Conservation (phyloP, 2,329 filamentous ascomycete species). For the Neodidymelliopsis sp. region DNA sequence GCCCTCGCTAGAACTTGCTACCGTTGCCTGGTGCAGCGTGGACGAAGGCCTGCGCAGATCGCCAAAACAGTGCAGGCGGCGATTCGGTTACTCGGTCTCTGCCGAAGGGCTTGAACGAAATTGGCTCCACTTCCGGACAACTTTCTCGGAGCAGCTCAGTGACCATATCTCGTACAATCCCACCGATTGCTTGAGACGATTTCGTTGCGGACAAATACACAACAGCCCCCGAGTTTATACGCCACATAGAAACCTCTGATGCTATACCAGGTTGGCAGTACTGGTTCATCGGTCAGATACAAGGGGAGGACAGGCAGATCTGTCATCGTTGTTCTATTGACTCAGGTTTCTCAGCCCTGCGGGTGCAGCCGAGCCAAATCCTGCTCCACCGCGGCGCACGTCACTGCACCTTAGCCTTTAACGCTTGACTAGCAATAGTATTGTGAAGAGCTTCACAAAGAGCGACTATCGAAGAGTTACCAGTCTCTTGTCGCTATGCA, state of each 20-base stretch:
- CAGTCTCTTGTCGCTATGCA: background rate
- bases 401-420: background rate
- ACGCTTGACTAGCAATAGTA: background rate
- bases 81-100: background rate
- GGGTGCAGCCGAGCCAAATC: slow-evolving; percentile 14
- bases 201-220: background rate
- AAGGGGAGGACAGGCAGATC: no score
- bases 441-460: background rate
- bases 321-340: no score
- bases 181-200: background rate
- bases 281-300: no score
- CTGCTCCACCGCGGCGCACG: background rate
- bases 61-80: background rate
- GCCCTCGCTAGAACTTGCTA: background rate
- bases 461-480: background rate
- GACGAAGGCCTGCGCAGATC: slow-evolving; percentile 12
- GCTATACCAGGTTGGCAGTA: background rate
- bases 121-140: slow-evolving; percentile 1
- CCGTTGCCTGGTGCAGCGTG: background rate
- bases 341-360: background rate
- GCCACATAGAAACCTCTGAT: background rate
- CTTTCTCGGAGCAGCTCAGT: background rate
- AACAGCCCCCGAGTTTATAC: background rate
- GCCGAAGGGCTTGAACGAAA: slow-evolving; percentile 1
- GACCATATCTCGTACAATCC: background rate